Evolutionary conservation across 345 rosid genomes (phyloP).

Genomic region (Mallotus nudiflorus): DNA sequence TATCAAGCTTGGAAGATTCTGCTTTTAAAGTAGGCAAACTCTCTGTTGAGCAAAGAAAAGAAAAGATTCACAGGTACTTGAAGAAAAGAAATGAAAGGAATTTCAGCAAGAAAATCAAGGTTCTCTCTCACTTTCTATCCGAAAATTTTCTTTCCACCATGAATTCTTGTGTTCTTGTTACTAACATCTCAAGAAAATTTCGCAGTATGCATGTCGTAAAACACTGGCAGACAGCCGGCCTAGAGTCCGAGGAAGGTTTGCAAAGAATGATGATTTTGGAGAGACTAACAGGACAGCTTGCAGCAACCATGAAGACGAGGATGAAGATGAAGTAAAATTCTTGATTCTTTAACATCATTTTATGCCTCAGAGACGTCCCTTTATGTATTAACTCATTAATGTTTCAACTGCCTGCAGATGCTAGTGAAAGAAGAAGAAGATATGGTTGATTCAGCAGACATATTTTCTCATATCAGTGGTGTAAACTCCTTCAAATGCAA

Average conservation of each 20-base stretch:
- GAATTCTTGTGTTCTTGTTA: not conserved
- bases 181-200: not conserved
- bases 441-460: conserved; percentile 72
- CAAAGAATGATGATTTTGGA: conserved; percentile 79
- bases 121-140: conserved; percentile 11
- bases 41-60: conserved; percentile 83
- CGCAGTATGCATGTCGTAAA: conserved; percentile 93
- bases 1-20: conserved; percentile 73
- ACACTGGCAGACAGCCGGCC: conserved; percentile 93
- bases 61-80: conserved; percentile 89
- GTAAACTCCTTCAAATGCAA: conserved; percentile 87
- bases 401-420: conserved; percentile 39
- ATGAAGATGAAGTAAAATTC: conserved; percentile 69
- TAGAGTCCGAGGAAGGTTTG: conserved; percentile 91
- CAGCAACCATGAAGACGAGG: conserved; percentile 67
- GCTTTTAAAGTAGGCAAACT: conserved; percentile 66
- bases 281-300: conserved; percentile 48
- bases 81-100: conserved; percentile 94
- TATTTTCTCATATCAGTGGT: conserved; percentile 82
- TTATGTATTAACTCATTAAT: not conserved
- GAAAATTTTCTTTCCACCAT: too few relatives aligned
- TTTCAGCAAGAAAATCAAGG: conserved; percentile 98
- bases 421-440: conserved; percentile 70
- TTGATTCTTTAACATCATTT: not conserved
- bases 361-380: too few relatives aligned